Evolutionary conservation across 441 rosid species (phyloP).

Genomic region (Erodium chrysanthum): DNA sequence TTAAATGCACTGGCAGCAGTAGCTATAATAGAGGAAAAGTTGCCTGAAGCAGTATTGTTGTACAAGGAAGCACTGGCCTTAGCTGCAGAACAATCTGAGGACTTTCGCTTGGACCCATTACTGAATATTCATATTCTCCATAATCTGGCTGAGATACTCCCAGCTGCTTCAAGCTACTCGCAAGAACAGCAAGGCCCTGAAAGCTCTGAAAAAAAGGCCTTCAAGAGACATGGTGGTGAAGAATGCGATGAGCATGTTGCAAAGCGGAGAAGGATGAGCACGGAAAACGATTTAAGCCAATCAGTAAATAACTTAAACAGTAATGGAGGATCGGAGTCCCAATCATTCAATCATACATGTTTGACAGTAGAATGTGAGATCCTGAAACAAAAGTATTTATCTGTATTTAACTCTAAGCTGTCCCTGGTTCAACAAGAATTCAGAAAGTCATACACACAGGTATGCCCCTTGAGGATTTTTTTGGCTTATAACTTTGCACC

Average conservation of each 20-base stretch:
- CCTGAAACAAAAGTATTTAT: conserved; percentile 63
- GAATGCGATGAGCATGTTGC: conserved; percentile 27
- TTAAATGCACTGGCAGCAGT: conserved; percentile 93
- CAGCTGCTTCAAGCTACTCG: conserved; percentile 27
- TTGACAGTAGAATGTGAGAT: conserved; percentile 45
- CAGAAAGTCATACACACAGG: conserved; percentile 60
- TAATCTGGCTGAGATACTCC: conserved; percentile 72
- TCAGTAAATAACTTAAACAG: not conserved
- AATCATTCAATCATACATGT: conserved; percentile 24
- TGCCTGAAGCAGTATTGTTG: conserved; percentile 52
- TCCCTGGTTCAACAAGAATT: conserved; percentile 63
- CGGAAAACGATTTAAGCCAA: conserved; percentile 25
- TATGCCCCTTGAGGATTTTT: conserved; percentile 18
- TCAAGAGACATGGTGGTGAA: conserved; percentile 28
- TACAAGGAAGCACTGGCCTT: conserved; percentile 74
- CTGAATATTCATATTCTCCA: conserved; percentile 88
- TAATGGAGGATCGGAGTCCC: conserved; percentile 13
- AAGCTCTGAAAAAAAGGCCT: conserved; percentile 27
- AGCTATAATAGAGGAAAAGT: conserved; percentile 61
- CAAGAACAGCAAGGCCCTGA: conserved; percentile 27
- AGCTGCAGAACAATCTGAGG: conserved; percentile 60
- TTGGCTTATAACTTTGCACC: conserved; percentile 1
- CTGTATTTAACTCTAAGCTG: conserved; percentile 51
- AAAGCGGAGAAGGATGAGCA: conserved; percentile 41
- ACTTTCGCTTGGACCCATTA: conserved; percentile 84